Evolutionary conservation across 176 grass and related monocot genomes (phyloP), one percentile per base, ranked within the genome.

Genomic region (Secale cereale): DNA sequence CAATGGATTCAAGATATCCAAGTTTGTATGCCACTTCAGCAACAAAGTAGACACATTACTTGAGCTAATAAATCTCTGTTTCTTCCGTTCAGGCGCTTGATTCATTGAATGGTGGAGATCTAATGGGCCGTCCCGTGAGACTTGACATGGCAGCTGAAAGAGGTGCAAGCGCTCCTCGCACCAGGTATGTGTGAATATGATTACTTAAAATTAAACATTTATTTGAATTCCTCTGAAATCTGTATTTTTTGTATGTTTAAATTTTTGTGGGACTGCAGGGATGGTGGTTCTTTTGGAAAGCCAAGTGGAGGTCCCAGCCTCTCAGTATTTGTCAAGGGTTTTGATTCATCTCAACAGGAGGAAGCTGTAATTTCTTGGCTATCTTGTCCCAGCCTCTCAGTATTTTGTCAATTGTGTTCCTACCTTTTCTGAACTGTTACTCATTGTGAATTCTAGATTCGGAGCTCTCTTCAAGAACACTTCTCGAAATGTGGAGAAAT

Each of bases 401-500:
- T n/a, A n/a, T n/a, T n/a, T n/a, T n/a, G n/a, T n/a, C n/a, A n/a
- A 60, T 84, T 57, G 79, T 41, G 3, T 43, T 1, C 40, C 20
- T 23, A 23, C 17, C 12, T 80, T 67, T 4, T 60, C 27, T 65
- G 52, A 57, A 11, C 78, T 81, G 33, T 63, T 56, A 3, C 0
- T 65, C 19, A 56, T 39, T 76, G 5, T 86, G 4, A 29, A 82
- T 63, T 88, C 23, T 83, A 98, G 96, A 88, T 98, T 64, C 72
- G 84, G 45, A 86, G 81, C 86, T 85, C 91, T 4, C 87, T 98
- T 0, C 36, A 92, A 82, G 83, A 90, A 74, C 78, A 94, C 79
- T 95, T 98, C 88, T 71, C 87, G 29, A 76, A 79, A 6, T 98
- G 96, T 62, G 96, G 96, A 66, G 93, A 87, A 1, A 86, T 98